A percentile compares a stretch with the other conserved stretches of the same genome.
phyloP scores from a whole-genome alignment of 345 rosid species.

The Ricinus communis region DNA sequence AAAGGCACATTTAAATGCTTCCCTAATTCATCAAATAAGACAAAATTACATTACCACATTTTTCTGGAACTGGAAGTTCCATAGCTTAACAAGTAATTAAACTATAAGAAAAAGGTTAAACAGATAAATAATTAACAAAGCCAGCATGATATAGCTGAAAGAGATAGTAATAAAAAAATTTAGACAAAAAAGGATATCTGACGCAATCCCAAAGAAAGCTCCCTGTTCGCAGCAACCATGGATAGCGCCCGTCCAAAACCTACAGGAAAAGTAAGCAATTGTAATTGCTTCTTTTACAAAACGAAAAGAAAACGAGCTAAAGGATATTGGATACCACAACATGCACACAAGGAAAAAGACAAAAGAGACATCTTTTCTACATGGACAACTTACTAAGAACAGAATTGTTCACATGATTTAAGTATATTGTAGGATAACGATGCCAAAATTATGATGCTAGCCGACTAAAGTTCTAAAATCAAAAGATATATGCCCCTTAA shows the following conservation, averaged over 20 bases:
- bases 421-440: too few relatives aligned
- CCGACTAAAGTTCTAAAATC: too few relatives aligned
- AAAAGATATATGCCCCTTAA: neutral
- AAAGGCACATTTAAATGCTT: neutral
- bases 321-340: neutral
- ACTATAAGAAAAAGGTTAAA: neutral
- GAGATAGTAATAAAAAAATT: neutral
- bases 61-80: neutral
- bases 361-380: neutral
- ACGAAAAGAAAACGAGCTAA: too few relatives aligned
- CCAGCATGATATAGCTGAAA: neutral
- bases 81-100: neutral
- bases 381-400: neutral
- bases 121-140: neutral
- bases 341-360: neutral
- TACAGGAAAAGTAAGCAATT: conserved; percentile 25
- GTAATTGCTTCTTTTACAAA: neutral
- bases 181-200: conserved; percentile 79
- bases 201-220: conserved; percentile 70
- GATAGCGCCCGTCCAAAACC: conserved; percentile 86
- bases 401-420: neutral
- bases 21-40: neutral
- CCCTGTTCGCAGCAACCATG: conserved; percentile 73
- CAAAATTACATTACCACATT: neutral
- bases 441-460: too few relatives aligned